Evolutionary conservation across 1,284 basidiomycete species (phyloP), one percentile per base, ranked within the genome.

Genomic region (Cystobasidiaceae sp.): DNA sequence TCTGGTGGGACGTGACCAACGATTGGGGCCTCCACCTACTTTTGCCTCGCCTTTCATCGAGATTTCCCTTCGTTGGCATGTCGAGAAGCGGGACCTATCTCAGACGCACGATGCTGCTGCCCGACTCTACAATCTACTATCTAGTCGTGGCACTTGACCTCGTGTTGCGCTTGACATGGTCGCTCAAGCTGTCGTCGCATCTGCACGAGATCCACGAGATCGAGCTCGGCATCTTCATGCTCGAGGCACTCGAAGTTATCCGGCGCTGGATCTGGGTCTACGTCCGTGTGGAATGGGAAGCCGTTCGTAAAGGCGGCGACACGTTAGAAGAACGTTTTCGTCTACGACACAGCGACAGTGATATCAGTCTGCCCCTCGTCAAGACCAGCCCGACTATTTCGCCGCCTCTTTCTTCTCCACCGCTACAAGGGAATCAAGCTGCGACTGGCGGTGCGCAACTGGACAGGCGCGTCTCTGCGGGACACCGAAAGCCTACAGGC

Each of bases 1-100:
- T 96, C 77, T 99, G 92, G 90, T 99, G 96, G 96, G 96, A 98
- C 77, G 84, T 98, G 33, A 92, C 90, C 48, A 91, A 97, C 75
- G 96, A 99, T 77, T 99, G 94, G 94, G 96, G 96, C 0, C 81
- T 98, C 49, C 84, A 86, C 45, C 78, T 97, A 28, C 80, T 97
- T 64, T 82, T 82, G 58, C 76, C 77, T 17, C 74, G 7, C n/a
- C 21, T 5, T 39, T 50, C 46, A 39, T 43, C 55, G 21, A 30
- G 4, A 1, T 46, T 59, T 27, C 57, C 43, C 15, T 59, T 28
- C 28, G n/a, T 50, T 23, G 45, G 48, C 23, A 23, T 55, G 9
- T 62, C 43, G 9, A 44, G 49, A 37, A 19, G 23, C 5, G 50
- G 28, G 8, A 52, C 87, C 1, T 86, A 82, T 71, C 82, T 96